Evolutionary conservation across 495 filamentous ascomycete genomes (phyloP).

Genomic region (Barbatosphaeria neglecta): DNA sequence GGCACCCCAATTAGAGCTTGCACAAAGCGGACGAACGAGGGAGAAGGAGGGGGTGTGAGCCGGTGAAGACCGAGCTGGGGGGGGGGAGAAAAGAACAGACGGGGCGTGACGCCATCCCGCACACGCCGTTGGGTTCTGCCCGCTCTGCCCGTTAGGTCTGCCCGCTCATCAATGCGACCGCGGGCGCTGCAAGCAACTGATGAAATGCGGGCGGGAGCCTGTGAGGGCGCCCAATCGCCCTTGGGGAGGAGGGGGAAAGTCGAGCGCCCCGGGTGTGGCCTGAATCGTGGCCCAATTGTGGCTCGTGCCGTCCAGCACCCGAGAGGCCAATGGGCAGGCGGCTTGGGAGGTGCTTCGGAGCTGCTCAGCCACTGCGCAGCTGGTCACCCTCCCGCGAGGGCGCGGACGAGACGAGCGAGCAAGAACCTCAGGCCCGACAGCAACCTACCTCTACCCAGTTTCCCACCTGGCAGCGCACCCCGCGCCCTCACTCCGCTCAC

Average conservation of each 20-base stretch:
- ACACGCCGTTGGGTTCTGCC: no score
- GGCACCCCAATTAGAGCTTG: not conserved
- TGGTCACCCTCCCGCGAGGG: not conserved
- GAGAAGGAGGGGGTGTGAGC: not conserved
- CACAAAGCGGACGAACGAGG: not conserved
- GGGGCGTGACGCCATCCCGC: not conserved
- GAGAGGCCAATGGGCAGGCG: not conserved
- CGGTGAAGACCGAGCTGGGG: not conserved
- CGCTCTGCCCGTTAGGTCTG: no score
- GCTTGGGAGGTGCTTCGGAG: not conserved
- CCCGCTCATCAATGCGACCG: not conserved
- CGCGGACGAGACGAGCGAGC: not conserved
- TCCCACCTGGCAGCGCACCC: no score
- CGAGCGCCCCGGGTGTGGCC: not conserved
- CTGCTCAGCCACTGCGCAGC: constrained; percentile 1
- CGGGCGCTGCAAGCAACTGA: not conserved
- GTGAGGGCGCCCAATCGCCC: no score
- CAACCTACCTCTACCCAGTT: no score
- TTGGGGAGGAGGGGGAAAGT: no score
- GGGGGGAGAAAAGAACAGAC: no score
- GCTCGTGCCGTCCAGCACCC: not conserved
- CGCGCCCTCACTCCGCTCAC: not conserved
- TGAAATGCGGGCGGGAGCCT: no score
- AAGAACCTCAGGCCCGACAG: not conserved
- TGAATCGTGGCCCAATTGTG: not conserved